Percentiles rank a stretch among this genome's conserved stretches.
Evolutionary conservation across 164 flowering plant genomes (phyloP).

Genomic region (Buxus sempervirens): DNA sequence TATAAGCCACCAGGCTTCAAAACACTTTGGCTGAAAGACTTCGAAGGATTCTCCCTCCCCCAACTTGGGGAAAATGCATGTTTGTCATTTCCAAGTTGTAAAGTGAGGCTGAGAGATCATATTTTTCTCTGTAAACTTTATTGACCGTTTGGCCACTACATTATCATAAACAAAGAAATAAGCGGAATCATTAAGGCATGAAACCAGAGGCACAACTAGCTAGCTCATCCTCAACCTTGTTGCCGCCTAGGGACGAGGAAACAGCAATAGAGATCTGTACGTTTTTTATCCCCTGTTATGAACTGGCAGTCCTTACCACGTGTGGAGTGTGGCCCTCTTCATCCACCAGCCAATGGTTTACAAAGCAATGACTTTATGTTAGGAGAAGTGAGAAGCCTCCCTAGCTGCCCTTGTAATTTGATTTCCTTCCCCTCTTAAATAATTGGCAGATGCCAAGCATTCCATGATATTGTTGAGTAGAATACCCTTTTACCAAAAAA

Average conservation of each 20-base stretch:
- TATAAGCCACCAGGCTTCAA: neutral
- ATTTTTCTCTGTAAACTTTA: neutral
- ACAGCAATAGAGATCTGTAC: slow-evolving; percentile 23
- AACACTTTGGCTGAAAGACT: neutral
- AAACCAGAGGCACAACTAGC: neutral
- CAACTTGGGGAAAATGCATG: neutral
- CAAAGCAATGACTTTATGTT: too few relatives aligned
- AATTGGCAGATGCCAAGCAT: too few relatives aligned
- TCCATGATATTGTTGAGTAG: too few relatives aligned
- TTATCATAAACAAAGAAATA: too few relatives aligned
- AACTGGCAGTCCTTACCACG: slow-evolving; percentile 38
- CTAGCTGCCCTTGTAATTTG: too few relatives aligned
- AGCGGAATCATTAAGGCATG: too few relatives aligned
- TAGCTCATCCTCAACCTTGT: slow-evolving; percentile 18
- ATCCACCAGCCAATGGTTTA: too few relatives aligned
- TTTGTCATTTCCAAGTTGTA: neutral
- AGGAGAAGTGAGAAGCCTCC: too few relatives aligned
- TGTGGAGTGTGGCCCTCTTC: too few relatives aligned
- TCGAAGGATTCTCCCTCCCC: neutral
- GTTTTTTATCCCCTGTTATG: slow-evolving; percentile 20
- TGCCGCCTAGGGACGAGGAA: slow-evolving; percentile 41
- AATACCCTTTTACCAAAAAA: too few relatives aligned
- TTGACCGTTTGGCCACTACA: too few relatives aligned
- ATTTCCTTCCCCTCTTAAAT: too few relatives aligned
- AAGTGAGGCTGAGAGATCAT: neutral